A percentile compares a stretch with the other conserved stretches of the same genome.
Conservation (phyloP, 2,329 filamentous ascomycete species). For the Ascochyta fabae region DNA sequence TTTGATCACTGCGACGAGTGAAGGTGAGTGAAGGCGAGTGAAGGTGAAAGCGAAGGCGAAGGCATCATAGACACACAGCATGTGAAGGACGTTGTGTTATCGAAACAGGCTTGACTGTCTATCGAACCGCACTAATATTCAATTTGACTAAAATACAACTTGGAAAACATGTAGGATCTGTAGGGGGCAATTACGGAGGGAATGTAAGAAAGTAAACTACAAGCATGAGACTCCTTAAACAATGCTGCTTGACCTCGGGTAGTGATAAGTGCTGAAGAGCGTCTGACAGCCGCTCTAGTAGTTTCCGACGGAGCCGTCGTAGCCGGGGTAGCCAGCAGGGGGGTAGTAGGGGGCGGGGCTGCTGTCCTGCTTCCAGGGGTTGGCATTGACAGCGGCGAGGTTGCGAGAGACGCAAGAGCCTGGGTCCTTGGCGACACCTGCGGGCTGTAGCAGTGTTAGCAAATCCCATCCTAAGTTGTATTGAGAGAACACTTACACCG, state of each 20-base stretch:
- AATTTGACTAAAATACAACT: conserved; percentile 24
- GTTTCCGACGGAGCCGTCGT: neutral
- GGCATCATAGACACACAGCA: neutral
- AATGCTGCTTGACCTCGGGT: conserved; percentile 20
- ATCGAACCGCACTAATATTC: conserved; percentile 20
- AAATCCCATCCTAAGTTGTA: neutral
- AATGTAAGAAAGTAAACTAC: conserved; percentile 20
- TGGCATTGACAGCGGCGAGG: conserved; percentile 31
- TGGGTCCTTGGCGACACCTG: conserved; percentile 23
- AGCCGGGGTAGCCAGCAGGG: conserved; percentile 3
- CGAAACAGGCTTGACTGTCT: conserved; percentile 12
- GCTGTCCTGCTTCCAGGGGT: conserved; percentile 19
- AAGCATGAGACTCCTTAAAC: conserved; percentile 17
- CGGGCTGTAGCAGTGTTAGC: conserved; percentile 14
- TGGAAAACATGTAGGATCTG: conserved; percentile 15
- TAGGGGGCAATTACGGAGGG: conserved; percentile 21
- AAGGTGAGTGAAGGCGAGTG: neutral
- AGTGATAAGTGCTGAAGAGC: conserved; percentile 12
- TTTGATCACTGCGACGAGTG: neutral
- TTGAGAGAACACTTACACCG: conserved; percentile 12
- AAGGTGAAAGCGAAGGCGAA: conserved; percentile 7
- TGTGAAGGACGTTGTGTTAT: neutral
- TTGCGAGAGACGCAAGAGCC: conserved; percentile 3
- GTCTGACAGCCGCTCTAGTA: conserved; percentile 2
- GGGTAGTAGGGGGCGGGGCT: conserved; percentile 15